Percentiles rank a stretch among this genome's conserved stretches.
Evolutionary conservation across 495 filamentous ascomycete species (phyloP).

Genomic region (Hypoxylon lenormandii): DNA sequence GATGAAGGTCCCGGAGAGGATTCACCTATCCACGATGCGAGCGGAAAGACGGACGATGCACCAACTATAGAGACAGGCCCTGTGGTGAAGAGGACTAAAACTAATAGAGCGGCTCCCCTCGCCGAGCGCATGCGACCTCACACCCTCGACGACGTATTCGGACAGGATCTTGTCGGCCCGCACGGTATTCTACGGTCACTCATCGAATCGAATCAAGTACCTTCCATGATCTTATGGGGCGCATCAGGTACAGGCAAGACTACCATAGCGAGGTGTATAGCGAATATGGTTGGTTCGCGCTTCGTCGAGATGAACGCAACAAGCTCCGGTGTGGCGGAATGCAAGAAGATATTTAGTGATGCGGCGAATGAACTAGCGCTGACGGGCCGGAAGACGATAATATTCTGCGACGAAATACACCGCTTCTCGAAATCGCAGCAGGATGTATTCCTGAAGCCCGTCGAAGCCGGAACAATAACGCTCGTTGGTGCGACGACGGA

Average conservation of each 20-base stretch:
- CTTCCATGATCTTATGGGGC: conserved; percentile 97
- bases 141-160: conserved; percentile 84
- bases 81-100: conserved; percentile 70
- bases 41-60: conserved; percentile 33
- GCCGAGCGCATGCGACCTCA: conserved; percentile 93
- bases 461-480: conserved; percentile 89
- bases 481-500: conserved; percentile 96
- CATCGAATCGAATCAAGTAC: conserved; percentile 86
- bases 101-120: conserved; percentile 79
- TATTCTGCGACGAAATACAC: conserved; percentile 98
- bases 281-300: conserved; percentile 79
- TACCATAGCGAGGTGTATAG: conserved; percentile 92
- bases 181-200: conserved; percentile 86
- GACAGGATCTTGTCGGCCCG: conserved; percentile 90
- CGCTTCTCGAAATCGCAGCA: conserved; percentile 93
- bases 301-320: conserved; percentile 98
- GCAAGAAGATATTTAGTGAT: conserved; percentile 91
- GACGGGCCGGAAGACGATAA: conserved; percentile 89
- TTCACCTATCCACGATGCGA: conserved; percentile 41
- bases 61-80: conserved; percentile 43
- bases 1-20: conserved; percentile 58
- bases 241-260: conserved; percentile 93
- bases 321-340: conserved; percentile 88
- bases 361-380: conserved; percentile 83
- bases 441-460: conserved; percentile 92